phyloP scores from a whole-genome alignment of 805 yeast genomes.

The Wickerhamomyces canadensis region DNA sequence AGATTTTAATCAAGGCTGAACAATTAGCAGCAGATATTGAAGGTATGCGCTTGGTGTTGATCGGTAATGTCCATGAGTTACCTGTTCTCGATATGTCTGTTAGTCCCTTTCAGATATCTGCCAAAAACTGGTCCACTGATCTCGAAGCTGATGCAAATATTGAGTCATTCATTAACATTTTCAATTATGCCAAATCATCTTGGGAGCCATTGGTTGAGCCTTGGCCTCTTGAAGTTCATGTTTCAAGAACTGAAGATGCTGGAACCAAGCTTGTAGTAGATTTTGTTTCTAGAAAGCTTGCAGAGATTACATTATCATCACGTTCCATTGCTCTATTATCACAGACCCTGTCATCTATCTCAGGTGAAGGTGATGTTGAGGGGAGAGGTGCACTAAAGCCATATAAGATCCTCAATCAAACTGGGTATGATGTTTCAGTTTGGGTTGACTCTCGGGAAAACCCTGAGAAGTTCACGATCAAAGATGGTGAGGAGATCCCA shows the following conservation, averaged over 20 bases:
- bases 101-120: constrained; percentile 60
- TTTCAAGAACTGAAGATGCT: constrained; percentile 43
- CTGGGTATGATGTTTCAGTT: constrained; percentile 75
- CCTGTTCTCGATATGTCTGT: constrained; percentile 79
- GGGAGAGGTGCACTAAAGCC: constrained; percentile 81
- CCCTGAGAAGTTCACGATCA: constrained; percentile 29
- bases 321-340: constrained; percentile 74
- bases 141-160: constrained; percentile 62
- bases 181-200: constrained; percentile 81
- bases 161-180: constrained; percentile 66
- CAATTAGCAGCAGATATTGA: constrained; percentile 58
- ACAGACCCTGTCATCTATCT: constrained; percentile 55
- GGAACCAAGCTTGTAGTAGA: constrained; percentile 53
- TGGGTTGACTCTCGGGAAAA: constrained; percentile 58
- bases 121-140: constrained; percentile 84
- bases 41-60: constrained; percentile 74
- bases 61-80: constrained; percentile 87
- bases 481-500: constrained; percentile 47
- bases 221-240: constrained; percentile 73
- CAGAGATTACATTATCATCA: constrained; percentile 78
- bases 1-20: constrained; percentile 59
- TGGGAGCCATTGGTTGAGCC: constrained; percentile 96
- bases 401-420: constrained; percentile 72
- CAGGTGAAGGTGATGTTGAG: constrained; percentile 47
- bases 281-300: constrained; percentile 65